Evolutionary conservation across 2,329 filamentous ascomycete genomes (phyloP), one percentile per base, ranked within the genome.

Genomic region (Fusarium globosum): DNA sequence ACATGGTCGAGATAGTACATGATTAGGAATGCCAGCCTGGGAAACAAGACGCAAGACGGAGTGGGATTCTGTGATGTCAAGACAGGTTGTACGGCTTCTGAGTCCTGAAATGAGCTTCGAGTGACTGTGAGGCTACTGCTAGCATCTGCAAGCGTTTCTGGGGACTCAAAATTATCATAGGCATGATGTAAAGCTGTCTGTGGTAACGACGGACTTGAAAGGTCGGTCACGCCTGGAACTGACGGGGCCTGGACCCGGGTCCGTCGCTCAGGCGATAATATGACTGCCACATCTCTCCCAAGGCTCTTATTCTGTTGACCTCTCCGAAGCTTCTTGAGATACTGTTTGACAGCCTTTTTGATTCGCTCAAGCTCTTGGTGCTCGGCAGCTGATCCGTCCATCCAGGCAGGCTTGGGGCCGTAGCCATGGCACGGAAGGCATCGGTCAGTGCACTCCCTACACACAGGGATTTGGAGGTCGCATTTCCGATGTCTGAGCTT

Each of bases 401-500:
- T 60, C 57, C 57, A 52, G 13, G 15, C 4, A 26, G 57, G 57
- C 28, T 60, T 60, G 1, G 45, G 6, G 21, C 57, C 57, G 7
- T 60, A 60, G 36, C 57, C 45, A 4, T 60, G 57, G 28, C 57
- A 60, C 8, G 36, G 35, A 1, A 60, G 42, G 36, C 14, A n/a
- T 52, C 57, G n/a, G n/a, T 60, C 57, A 14, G 30, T 41, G 28
- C 57, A 60, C n/a, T 52, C 57, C 15, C 28, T 52, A 11, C 57
- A 60, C 5, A 28, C 36, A 12, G 45, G 57, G 35, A 21, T 35
- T 12, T 14, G 21, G 1, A 60, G 36, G 36, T 52, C 57, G 33
- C 45, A 60, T 52, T 60, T 60, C 36, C 57, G 45, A 33, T 60
- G 57, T 26, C 45, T 52, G 45, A 60, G 57, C 14, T 60, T 60